These are phyloP conservation scores for Sphaerulina vaccinii DNA, from an alignment of 2,329 filamentous ascomycete species.

Conservation along the genomic window DNA sequence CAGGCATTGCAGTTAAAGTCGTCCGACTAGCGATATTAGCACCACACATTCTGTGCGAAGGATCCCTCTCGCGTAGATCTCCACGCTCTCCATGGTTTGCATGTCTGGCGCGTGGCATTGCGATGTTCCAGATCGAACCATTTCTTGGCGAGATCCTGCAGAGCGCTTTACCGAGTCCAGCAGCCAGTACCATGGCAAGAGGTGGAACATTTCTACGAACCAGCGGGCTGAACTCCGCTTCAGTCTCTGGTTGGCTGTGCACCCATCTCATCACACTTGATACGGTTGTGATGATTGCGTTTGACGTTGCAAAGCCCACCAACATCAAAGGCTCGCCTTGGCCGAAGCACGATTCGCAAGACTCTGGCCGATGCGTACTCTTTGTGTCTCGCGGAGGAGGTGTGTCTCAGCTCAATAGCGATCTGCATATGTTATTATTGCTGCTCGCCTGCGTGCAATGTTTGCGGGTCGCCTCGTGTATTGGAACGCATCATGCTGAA, in stretches of 20 bases:
- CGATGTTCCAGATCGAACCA: not conserved
- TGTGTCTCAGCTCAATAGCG: too few species aligned
- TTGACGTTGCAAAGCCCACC: not conserved
- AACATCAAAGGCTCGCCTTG: too few species aligned
- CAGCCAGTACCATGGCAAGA: not conserved
- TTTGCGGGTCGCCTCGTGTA: too few species aligned
- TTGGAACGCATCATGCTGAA: too few species aligned
- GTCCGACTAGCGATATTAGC: not conserved
- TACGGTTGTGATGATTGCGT: not conserved
- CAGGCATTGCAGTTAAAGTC: not conserved
- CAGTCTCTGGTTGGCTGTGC: not conserved
- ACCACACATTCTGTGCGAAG: not conserved
- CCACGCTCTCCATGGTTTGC: not conserved
- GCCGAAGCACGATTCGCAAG: too few species aligned
- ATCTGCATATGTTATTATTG: too few species aligned
- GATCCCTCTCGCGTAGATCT: not conserved
- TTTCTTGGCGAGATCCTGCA: not conserved
- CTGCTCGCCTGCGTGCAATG: too few species aligned
- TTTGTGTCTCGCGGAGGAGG: too few species aligned
- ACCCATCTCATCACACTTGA: not conserved
- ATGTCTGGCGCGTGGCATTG: not conserved
- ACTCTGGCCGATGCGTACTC: too few species aligned
- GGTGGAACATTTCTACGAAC: conserved; percentile 1
- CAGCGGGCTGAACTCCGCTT: not conserved
- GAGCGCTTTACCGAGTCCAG: not conserved